Percentiles rank a stretch among this genome's conserved stretches.
phyloP scores from a whole-genome alignment of 2,329 filamentous ascomycete genomes.

The Penicillium sp. region DNA sequence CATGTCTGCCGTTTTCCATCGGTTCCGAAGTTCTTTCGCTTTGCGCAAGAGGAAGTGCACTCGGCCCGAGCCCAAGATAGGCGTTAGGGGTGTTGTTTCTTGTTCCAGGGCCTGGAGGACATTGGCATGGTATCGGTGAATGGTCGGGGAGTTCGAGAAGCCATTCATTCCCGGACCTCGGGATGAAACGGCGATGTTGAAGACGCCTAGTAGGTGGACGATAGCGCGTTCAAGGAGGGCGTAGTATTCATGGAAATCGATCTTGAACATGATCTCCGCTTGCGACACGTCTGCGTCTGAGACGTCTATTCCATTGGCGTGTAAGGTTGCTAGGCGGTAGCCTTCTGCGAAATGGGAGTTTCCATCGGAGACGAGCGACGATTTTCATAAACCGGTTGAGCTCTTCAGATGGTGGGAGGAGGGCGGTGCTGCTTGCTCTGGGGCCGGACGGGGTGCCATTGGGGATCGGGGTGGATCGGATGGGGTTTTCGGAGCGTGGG shows the following conservation, averaged over 20 bases:
- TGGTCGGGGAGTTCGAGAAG: no score
- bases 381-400: conserved; percentile 57
- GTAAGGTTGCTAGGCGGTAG: conserved; percentile 49
- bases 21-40: conserved; percentile 66
- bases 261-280: conserved; percentile 66
- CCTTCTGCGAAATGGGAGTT: conserved; percentile 55
- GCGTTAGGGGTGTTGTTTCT: conserved; percentile 53
- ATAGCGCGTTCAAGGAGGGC: conserved; percentile 66
- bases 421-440: conserved; percentile 1
- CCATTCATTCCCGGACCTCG: background rate
- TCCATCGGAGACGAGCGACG: conserved; percentile 58
- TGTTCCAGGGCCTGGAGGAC: conserved; percentile 59
- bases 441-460: background rate
- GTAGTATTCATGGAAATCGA: conserved; percentile 75
- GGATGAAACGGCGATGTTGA: conserved; percentile 51
- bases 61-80: conserved; percentile 51
- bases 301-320: conserved; percentile 21
- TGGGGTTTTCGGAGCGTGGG: conserved; percentile 5
- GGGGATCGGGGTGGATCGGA: background rate
- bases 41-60: conserved; percentile 56
- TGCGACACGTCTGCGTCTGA: conserved; percentile 22
- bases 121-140: conserved; percentile 64
- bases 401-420: conserved; percentile 37
- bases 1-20: conserved; percentile 65
- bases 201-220: conserved; percentile 61